Percentiles rank a stretch among this genome's conserved stretches.
These are phyloP conservation scores for Crotalaria pallida DNA, from an alignment of 306 rosid species.

Conservation along the genomic window DNA sequence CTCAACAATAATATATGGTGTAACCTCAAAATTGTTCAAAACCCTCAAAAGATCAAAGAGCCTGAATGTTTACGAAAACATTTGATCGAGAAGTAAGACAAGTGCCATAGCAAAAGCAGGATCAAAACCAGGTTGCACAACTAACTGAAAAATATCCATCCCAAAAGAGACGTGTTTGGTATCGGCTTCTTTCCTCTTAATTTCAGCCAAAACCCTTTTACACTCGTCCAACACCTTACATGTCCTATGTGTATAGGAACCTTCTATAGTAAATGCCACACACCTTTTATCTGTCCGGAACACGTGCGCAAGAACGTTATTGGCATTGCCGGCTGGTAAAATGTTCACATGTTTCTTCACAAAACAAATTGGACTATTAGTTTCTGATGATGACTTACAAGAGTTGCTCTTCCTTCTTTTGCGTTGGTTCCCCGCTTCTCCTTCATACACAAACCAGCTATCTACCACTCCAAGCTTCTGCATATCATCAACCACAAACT, in stretches of 20 bases:
- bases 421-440: conserved; percentile 32
- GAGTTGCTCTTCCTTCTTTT: background rate
- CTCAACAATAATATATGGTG: too few relatives aligned
- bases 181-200: conserved; percentile 56
- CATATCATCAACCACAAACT: background rate
- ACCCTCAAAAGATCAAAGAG: too few relatives aligned
- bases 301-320: conserved; percentile 38
- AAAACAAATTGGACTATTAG: conserved; percentile 43
- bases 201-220: conserved; percentile 59
- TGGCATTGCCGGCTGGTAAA: conserved; percentile 29
- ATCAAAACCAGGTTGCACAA: conserved; percentile 62
- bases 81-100: conserved; percentile 63
- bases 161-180: conserved; percentile 63
- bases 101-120: conserved; percentile 76
- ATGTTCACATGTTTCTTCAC: conserved; percentile 51
- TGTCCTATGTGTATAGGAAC: conserved; percentile 52
- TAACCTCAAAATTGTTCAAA: too few relatives aligned
- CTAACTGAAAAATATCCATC: conserved; percentile 57
- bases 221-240: conserved; percentile 65
- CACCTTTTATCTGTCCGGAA: conserved; percentile 26
- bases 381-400: conserved; percentile 14
- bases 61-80: conserved; percentile 65
- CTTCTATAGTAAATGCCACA: conserved; percentile 48
- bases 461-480: conserved; percentile 56
- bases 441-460: conserved; percentile 63